Percentiles rank a stretch among this genome's conserved stretches.
These are phyloP conservation scores for Hyaloscypha variabilis DNA, from an alignment of 495 filamentous ascomycete species.

Conservation along the genomic window DNA sequence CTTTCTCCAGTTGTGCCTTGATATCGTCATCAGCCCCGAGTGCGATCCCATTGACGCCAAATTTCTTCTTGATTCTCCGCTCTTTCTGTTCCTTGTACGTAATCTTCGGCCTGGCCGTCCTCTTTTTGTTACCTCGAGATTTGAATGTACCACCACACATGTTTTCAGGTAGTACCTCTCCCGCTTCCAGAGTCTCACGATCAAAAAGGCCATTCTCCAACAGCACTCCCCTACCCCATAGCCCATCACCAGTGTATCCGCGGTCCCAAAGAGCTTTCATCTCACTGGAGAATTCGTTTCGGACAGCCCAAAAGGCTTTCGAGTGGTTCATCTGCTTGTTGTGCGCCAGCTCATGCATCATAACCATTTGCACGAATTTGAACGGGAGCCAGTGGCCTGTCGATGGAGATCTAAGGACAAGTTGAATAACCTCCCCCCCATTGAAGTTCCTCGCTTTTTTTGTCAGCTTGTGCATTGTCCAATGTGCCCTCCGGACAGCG, in stretches of 20 bases:
- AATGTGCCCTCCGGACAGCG: background rate
- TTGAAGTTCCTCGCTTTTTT: slow-evolving; percentile 76
- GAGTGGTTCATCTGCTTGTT: slow-evolving; percentile 85
- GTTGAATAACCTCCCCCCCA: slow-evolving; percentile 78
- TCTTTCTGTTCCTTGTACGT: slow-evolving; percentile 67
- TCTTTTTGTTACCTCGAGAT: slow-evolving; percentile 53
- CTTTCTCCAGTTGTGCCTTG: slow-evolving; percentile 66
- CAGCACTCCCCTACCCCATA: slow-evolving; percentile 70
- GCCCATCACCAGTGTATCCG: slow-evolving; percentile 72
- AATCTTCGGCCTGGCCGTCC: slow-evolving; percentile 48
- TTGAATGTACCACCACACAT: slow-evolving; percentile 73
- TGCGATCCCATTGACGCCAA: slow-evolving; percentile 65
- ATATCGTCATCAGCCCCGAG: slow-evolving; percentile 67
- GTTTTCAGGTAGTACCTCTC: slow-evolving; percentile 59
- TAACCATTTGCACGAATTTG: slow-evolving; percentile 79
- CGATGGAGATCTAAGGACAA: slow-evolving; percentile 67
- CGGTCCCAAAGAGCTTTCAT: slow-evolving; percentile 65
- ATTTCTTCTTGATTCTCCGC: slow-evolving; percentile 70
- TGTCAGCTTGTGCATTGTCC: background rate
- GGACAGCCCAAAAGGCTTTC: slow-evolving; percentile 61
- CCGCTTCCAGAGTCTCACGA: slow-evolving; percentile 48
- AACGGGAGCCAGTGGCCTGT: slow-evolving; percentile 73
- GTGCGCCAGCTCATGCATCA: slow-evolving; percentile 82
- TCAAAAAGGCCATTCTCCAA: slow-evolving; percentile 61
- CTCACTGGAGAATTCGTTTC: slow-evolving; percentile 65